These are phyloP conservation scores for Melaleuca quinquenervia DNA, from an alignment of 345 rosid genomes.

Conservation along the genomic window DNA sequence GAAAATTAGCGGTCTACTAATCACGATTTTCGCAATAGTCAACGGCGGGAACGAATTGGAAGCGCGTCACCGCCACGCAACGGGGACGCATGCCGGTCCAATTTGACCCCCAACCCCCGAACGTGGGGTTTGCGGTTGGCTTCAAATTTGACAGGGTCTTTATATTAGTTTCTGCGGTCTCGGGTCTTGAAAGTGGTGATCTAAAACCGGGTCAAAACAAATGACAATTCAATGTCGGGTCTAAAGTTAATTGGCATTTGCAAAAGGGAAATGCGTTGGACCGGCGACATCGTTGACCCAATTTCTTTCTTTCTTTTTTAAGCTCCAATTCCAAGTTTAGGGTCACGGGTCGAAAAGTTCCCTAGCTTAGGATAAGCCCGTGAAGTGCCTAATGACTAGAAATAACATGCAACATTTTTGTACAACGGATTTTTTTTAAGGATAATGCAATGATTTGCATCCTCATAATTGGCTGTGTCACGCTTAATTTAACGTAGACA, in stretches of 20 bases:
- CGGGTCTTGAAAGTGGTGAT: not conserved
- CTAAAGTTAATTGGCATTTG: not conserved
- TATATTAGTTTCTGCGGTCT: not conserved
- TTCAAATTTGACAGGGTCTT: not conserved
- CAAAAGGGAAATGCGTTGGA: not conserved
- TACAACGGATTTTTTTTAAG: not conserved
- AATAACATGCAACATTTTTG: not conserved
- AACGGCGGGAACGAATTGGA: not conserved
- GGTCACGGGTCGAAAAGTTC: not conserved
- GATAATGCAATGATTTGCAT: fast-evolving
- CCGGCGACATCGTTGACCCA: not conserved
- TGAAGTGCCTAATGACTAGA: not conserved
- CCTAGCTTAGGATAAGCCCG: not conserved
- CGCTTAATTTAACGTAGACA: not conserved
- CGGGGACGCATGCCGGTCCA: not conserved
- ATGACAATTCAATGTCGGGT: not conserved
- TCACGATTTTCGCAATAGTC: not conserved
- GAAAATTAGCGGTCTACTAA: not conserved
- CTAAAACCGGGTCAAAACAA: not conserved
- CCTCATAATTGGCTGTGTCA: too few species aligned
- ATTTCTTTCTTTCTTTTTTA: not conserved
- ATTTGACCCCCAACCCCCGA: not conserved
- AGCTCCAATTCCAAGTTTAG: not conserved
- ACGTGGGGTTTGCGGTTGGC: not conserved
- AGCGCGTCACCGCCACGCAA: not conserved